A percentile compares a stretch with the other conserved stretches of the same genome.
Conservation (phyloP, 768 basidiomycete species). For the Leucosporidium creatinivorum region DNA sequence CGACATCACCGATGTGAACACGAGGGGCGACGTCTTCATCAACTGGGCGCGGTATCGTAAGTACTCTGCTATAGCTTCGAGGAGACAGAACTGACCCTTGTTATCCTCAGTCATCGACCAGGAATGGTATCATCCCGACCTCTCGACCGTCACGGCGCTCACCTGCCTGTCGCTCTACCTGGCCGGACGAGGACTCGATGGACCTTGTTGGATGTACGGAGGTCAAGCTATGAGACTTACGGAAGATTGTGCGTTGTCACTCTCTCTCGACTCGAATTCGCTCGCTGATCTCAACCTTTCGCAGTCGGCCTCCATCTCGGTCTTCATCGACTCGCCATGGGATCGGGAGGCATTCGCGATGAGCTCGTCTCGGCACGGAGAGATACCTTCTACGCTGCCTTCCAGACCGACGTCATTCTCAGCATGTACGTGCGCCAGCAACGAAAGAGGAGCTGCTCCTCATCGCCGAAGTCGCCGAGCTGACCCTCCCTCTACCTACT, state of each 20-base stretch:
- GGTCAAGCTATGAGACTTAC: background rate
- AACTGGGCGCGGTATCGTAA: slow-evolving; percentile 11
- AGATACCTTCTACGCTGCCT: background rate
- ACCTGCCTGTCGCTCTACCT: slow-evolving; percentile 15
- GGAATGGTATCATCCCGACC: slow-evolving; percentile 14
- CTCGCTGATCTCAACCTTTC: no score
- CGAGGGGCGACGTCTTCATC: slow-evolving; percentile 27
- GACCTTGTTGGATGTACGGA: background rate
- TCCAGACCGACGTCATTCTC: background rate
- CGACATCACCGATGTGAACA: slow-evolving; percentile 16
- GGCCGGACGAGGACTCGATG: slow-evolving; percentile 6
- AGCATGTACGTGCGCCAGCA: no score
- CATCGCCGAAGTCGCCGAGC: background rate
- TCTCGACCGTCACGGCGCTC: slow-evolving; percentile 23
- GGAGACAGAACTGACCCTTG: background rate
- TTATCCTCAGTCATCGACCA: slow-evolving; percentile 12
- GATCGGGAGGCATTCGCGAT: background rate
- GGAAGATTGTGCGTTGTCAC: slow-evolving; percentile 4
- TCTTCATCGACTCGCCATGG: slow-evolving; percentile 7
- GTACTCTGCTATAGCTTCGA: background rate
- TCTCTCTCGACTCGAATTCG: no score
- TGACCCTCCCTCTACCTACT: background rate
- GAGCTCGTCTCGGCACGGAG: background rate
- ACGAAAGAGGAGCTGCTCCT: no score
- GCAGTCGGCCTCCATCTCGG: slow-evolving; percentile 14